A percentile compares a stretch with the other conserved stretches of the same genome.
Conservation (phyloP, 768 basidiomycete genomes). For the Amanita polypyramis region DNA sequence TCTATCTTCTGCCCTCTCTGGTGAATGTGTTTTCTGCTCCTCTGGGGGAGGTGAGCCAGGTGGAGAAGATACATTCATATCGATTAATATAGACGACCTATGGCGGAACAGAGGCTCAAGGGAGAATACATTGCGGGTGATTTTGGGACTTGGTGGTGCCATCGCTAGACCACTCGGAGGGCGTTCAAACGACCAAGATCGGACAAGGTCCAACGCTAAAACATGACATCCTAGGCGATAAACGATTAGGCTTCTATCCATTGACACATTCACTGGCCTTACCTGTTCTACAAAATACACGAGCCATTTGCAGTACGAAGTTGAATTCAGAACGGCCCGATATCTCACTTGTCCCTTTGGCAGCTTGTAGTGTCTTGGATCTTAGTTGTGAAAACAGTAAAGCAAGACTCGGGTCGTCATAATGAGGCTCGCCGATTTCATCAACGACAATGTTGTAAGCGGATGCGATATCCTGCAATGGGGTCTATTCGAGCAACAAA, state of each 20-base stretch:
- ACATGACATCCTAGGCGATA: constrained; percentile 68
- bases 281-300: constrained; percentile 95
- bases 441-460: constrained; percentile 41
- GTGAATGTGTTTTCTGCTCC: constrained; percentile 14
- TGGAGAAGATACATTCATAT: constrained; percentile 69
- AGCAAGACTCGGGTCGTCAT: constrained; percentile 90
- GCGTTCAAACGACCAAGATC: constrained; percentile 85
- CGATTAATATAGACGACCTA: constrained; percentile 73
- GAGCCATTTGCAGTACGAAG: constrained; percentile 90
- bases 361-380: constrained; percentile 85
- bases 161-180: constrained; percentile 37
- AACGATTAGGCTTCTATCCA: neutral
- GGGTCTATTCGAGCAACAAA: constrained; percentile 38
- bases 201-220: constrained; percentile 83
- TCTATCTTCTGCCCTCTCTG: constrained; percentile 36
- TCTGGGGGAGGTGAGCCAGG: constrained; percentile 38
- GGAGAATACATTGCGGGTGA: constrained; percentile 33
- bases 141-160: constrained; percentile 31
- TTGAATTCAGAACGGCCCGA: constrained; percentile 85
- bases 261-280: constrained; percentile 14
- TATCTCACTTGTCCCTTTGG: constrained; percentile 87
- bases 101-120: constrained; percentile 46
- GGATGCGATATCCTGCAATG: constrained; percentile 60
- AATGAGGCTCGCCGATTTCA: constrained; percentile 76
- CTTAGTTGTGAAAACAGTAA: constrained; percentile 85